Conservation (phyloP, 257 asterid species). For the Paraleonurus japonicus region DNA sequence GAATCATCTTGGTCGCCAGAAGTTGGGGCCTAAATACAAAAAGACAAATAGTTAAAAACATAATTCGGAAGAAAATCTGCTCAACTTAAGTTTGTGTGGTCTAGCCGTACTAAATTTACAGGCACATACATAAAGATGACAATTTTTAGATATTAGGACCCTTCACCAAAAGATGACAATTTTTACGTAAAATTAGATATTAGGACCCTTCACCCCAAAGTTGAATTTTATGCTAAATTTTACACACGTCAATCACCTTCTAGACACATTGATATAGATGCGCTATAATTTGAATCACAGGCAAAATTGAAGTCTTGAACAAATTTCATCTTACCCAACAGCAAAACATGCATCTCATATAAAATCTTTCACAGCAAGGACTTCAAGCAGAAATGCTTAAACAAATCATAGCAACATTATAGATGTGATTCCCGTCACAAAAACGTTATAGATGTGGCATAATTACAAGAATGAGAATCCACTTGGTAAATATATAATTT, state of each 20-base stretch:
- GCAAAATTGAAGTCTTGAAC: not conserved
- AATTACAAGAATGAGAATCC: not conserved
- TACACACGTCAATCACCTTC: not conserved
- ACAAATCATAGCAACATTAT: not conserved
- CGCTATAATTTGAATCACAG: not conserved
- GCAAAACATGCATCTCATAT: not conserved
- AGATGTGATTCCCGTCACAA: no score
- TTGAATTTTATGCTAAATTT: not conserved
- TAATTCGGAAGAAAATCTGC: not conserved
- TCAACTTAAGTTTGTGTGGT: not conserved
- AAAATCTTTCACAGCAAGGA: not conserved
- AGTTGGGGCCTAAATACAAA: conserved; percentile 61
- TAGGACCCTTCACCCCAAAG: not conserved
- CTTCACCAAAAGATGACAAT: not conserved
- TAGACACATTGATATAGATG: not conserved
- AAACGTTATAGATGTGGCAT: not conserved
- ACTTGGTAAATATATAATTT: not conserved
- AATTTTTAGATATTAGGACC: not conserved
- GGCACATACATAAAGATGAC: not conserved
- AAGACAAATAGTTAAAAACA: not conserved
- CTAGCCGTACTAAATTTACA: not conserved
- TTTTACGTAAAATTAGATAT: not conserved
- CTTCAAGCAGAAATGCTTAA: not conserved
- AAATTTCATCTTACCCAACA: not conserved
- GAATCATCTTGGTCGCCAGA: conserved; percentile 71